Conservation (phyloP, 2,329 filamentous ascomycete genomes). For the Ophiostoma pallidulum region DNA sequence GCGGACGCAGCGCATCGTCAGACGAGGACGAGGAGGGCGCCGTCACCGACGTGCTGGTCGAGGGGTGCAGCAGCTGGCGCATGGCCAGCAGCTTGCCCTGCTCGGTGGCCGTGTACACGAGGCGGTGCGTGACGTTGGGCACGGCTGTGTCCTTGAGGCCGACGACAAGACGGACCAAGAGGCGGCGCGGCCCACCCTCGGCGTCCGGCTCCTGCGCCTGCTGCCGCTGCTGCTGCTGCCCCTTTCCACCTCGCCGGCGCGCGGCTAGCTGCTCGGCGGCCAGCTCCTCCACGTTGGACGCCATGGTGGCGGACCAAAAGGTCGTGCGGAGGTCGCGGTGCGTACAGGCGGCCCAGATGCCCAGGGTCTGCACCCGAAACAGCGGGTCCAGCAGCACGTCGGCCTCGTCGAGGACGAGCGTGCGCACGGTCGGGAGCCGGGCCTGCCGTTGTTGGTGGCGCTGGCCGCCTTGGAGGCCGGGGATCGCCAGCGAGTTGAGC, state of each 20-base stretch:
- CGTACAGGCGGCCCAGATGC: constrained; percentile 72
- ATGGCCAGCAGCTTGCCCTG: constrained; percentile 87
- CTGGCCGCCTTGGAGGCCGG: constrained; percentile 29
- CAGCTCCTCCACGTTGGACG: constrained; percentile 78
- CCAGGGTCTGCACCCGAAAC: constrained; percentile 80
- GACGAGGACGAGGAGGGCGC: constrained; percentile 12
- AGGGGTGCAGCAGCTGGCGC: constrained; percentile 78
- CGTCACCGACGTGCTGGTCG: constrained; percentile 33
- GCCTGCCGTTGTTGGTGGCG: constrained; percentile 26
- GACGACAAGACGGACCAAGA: constrained; percentile 77
- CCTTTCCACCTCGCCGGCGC: too few relatives aligned
- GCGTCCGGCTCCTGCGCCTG: not conserved
- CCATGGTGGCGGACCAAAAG: constrained; percentile 96
- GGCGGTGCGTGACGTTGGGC: constrained; percentile 80
- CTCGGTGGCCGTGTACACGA: constrained; percentile 86
- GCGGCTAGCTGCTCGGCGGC: constrained; percentile 57
- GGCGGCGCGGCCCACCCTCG: constrained; percentile 29
- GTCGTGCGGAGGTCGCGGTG: constrained; percentile 62
- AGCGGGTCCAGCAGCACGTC: constrained; percentile 88
- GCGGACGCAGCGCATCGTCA: constrained; percentile 63
- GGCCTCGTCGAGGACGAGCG: constrained; percentile 82
- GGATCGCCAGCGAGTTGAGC: constrained; percentile 66
- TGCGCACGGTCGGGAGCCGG: constrained; percentile 56
- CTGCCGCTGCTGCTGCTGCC: not conserved
- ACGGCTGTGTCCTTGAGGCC: constrained; percentile 93